phyloP scores from a whole-genome alignment of 148 eudicot genomes.

The Camellia lanceoleosa region DNA sequence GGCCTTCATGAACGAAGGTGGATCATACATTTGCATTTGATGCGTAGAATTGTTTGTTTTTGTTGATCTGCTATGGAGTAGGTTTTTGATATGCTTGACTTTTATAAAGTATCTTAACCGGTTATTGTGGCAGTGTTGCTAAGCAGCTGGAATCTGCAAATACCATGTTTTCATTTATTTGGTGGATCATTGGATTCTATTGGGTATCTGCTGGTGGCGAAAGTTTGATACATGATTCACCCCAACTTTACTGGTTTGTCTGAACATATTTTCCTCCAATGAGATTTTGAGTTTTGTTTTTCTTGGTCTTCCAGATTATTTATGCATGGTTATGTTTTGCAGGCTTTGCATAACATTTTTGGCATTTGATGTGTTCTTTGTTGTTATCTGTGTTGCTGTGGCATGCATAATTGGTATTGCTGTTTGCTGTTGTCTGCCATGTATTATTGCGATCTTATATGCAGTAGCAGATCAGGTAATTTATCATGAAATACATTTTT shows the following conservation, averaged over 20 bases:
- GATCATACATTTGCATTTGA: neutral
- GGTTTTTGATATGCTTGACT: neutral
- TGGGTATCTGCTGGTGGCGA: slow-evolving; percentile 93
- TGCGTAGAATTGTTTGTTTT: neutral
- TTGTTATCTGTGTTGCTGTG: slow-evolving; percentile 87
- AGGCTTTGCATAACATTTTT: slow-evolving; percentile 84
- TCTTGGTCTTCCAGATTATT: slow-evolving; percentile 16
- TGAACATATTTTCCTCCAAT: neutral
- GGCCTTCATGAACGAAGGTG: no score
- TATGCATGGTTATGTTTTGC: slow-evolving; percentile 31
- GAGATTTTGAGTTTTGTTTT: neutral
- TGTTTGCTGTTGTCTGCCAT: slow-evolving; percentile 90
- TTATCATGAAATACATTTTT: neutral
- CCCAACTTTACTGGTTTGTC: slow-evolving; percentile 81
- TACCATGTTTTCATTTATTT: slow-evolving; percentile 91
- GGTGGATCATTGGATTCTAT: slow-evolving; percentile 99
- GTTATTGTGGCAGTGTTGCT: slow-evolving; percentile 54
- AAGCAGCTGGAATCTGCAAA: slow-evolving; percentile 91
- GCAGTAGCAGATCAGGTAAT: slow-evolving; percentile 94
- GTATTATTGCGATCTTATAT: slow-evolving; percentile 83
- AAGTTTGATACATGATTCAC: slow-evolving; percentile 58
- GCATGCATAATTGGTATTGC: slow-evolving; percentile 91
- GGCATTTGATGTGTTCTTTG: slow-evolving; percentile 91
- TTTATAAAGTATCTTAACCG: neutral
- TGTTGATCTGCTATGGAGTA: no score